Percentiles rank a stretch among this genome's conserved stretches.
Conservation (phyloP, 2,329 filamentous ascomycete species). For the Botryotinia globosa region DNA sequence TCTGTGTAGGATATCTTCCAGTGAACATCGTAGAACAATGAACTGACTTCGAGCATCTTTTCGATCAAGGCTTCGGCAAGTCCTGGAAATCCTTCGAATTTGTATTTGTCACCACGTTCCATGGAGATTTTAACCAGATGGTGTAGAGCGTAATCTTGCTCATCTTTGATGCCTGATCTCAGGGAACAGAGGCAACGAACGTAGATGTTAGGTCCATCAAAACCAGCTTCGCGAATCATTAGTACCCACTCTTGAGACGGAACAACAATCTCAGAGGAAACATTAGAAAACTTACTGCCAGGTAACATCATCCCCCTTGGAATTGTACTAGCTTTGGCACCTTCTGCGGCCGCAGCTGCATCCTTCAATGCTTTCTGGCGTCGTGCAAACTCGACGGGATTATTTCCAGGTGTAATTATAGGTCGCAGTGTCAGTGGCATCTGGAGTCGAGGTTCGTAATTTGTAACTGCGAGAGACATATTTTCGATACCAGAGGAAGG, state of each 20-base stretch:
- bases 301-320: constrained; percentile 54
- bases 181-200: constrained; percentile 81
- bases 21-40: constrained; percentile 75
- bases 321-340: constrained; percentile 43
- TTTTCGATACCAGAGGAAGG: constrained; percentile 55
- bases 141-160: constrained; percentile 90
- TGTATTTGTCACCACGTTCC: constrained; percentile 92
- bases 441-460: constrained; percentile 65
- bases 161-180: constrained; percentile 72
- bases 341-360: constrained; percentile 40
- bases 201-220: constrained; percentile 85
- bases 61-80: constrained; percentile 85
- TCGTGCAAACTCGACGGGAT: constrained; percentile 64
- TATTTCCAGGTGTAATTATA: constrained; percentile 72
- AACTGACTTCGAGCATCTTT: constrained; percentile 75
- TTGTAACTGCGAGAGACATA: constrained; percentile 59
- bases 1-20: constrained; percentile 78
- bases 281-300: constrained; percentile 52
- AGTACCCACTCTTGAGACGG: constrained; percentile 19
- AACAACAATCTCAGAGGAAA: constrained; percentile 18
- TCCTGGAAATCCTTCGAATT: constrained; percentile 86
- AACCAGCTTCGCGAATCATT: constrained; percentile 45
- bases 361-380: constrained; percentile 48
- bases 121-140: constrained; percentile 94
- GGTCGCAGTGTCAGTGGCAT: constrained; percentile 67